phyloP scores from a whole-genome alignment of 2,329 filamentous ascomycete species.

The Colletotrichum sp. region DNA sequence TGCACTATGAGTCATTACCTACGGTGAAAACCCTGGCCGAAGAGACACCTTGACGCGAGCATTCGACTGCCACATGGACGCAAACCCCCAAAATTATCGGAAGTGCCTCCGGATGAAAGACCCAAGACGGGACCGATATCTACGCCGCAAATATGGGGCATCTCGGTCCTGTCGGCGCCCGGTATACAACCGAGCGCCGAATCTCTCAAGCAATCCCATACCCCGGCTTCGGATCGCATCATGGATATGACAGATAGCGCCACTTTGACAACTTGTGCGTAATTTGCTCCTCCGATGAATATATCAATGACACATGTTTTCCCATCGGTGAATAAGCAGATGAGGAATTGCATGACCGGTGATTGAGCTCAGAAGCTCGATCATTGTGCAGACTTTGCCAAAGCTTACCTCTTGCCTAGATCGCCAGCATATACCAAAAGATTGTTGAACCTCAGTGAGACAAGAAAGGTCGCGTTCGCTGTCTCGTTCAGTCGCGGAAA shows the following conservation, averaged over 20 bases:
- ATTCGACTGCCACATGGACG: not conserved
- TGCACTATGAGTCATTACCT: not conserved
- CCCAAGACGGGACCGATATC: not conserved
- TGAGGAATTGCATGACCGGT: not conserved
- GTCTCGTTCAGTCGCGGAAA: not conserved
- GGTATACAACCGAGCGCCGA: not conserved
- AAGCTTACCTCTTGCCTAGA: not conserved
- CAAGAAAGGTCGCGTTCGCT: not conserved
- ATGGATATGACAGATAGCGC: not conserved
- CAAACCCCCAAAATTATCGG: not conserved
- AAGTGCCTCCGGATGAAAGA: not conserved
- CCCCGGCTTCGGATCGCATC: not conserved
- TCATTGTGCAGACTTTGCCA: not conserved
- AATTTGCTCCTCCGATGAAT: not conserved
- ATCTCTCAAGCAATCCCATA: fast-evolving
- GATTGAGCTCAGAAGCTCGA: not conserved
- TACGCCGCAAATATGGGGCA: not conserved
- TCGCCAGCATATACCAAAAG: not conserved
- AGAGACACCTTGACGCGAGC: not conserved
- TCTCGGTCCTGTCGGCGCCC: not conserved
- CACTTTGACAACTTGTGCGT: not conserved
- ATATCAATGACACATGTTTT: not conserved
- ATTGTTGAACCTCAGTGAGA: not conserved
- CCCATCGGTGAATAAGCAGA: not conserved
- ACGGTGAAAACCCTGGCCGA: too few species aligned